Base-by-base conservation (phyloP, 345 rosid genomes). In the Ceriops tagal region DNA sequence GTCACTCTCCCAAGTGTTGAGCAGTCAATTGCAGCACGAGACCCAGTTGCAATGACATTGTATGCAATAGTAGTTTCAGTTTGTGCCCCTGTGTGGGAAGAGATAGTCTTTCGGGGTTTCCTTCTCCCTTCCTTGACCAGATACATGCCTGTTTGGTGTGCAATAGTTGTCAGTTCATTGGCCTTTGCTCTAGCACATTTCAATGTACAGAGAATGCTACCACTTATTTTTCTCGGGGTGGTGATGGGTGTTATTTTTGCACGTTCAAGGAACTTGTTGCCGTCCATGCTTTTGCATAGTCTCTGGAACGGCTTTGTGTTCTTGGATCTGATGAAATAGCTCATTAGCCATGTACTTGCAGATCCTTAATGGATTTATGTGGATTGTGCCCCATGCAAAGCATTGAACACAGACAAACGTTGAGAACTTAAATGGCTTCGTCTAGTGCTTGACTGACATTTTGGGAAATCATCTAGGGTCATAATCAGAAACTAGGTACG, bases 31-130 rank as follows among this genome's bases (percentile, higher is more conserved):
- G 82, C 89, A 74, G 99, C 97, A 21, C 83, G 97, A 57, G 99
- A 95, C 74, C 97, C 98, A 0, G 83, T 92, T 37, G 99, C 99
- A 9, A 96, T 96, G 99, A 89, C 88, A 31, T 78, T 95, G 55
- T 92, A 95, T 64, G 99, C 93, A 0, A 68, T 89, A 24, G 99
- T 92, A 49, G 97, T 95, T 67, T 83, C 98, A 0, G 78, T 96
- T 2, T 96, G 99, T 65, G 99, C 99, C 43, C 99, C 99, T 11
- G 82, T 96, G 15, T 96, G 99, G 99, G 99, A 96, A 75, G 99
- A 96, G 78, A 87, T 96, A 62, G 96, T 96, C 56, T 96, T 96
- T 71, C 89, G 99, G 32, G 99, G 99, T 68, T 96, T 96, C 74
- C 92, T 96, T 66, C 89, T 96, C 30, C 99, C 99, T 3, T 95